These are phyloP conservation scores for Yamadazyma sp. DNA, from an alignment of 1,139 yeast genomes.

Conservation along the genomic window DNA sequence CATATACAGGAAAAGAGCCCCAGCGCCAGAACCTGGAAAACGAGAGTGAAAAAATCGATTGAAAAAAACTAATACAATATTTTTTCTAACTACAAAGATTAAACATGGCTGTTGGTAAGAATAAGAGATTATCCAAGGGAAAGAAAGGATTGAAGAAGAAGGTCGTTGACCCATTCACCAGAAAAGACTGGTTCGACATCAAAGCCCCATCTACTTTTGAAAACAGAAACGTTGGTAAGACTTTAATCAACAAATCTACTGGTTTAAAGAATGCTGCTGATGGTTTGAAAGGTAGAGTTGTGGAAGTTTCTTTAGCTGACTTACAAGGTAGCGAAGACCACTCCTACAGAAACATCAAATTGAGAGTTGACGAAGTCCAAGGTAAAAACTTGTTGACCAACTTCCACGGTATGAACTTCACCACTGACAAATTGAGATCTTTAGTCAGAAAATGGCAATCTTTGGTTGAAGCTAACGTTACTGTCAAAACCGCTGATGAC, in stretches of 20 bases:
- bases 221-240: conserved; percentile 53
- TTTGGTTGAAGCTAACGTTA: conserved; percentile 52
- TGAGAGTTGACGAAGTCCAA: conserved; percentile 56
- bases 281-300: conserved; percentile 53
- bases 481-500: conserved; percentile 52
- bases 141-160: conserved; percentile 54
- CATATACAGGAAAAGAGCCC: neutral
- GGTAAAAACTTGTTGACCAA: conserved; percentile 56
- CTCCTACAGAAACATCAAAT: conserved; percentile 51
- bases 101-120: conserved; percentile 53
- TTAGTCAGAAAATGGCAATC: conserved; percentile 57
- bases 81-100: conserved; percentile 9
- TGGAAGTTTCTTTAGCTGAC: conserved; percentile 51
- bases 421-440: conserved; percentile 51
- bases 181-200: conserved; percentile 53
- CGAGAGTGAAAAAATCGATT: conserved; percentile 4
- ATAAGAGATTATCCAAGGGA: conserved; percentile 55
- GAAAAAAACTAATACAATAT: conserved; percentile 5
- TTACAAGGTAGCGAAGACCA: conserved; percentile 55
- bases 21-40: neutral
- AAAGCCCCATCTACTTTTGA: conserved; percentile 54
- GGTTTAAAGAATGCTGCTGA: conserved; percentile 55
- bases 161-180: conserved; percentile 54
- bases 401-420: conserved; percentile 54
- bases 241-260: conserved; percentile 51